Percentiles rank a stretch among this genome's conserved stretches.
Evolutionary conservation across 106 monocot species (phyloP).

Genomic region (Chionographis japonica): DNA sequence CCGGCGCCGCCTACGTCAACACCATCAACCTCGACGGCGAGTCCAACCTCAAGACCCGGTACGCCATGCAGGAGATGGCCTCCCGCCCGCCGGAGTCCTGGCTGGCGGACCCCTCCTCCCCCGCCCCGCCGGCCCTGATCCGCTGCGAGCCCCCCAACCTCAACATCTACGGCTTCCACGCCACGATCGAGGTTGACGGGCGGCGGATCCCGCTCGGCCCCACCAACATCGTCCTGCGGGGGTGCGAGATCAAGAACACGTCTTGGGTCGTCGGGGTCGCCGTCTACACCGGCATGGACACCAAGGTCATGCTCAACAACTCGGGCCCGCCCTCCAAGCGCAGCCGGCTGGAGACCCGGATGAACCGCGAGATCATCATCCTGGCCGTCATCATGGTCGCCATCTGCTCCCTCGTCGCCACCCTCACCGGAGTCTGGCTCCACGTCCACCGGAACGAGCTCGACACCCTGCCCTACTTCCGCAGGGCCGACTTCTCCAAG

Average conservation of each 20-base stretch:
- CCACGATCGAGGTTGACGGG: slow-evolving; percentile 35
- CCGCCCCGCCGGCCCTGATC: slow-evolving; percentile 8
- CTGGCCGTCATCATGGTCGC: slow-evolving; percentile 42
- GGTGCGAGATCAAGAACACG: slow-evolving; percentile 81
- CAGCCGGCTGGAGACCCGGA: slow-evolving; percentile 63
- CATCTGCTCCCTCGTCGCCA: slow-evolving; percentile 37
- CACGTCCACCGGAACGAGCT: slow-evolving; percentile 38
- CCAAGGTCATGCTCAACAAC: slow-evolving; percentile 88
- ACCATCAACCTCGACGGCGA: slow-evolving; percentile 78
- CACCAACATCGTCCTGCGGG: slow-evolving; percentile 47
- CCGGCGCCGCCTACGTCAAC: slow-evolving; percentile 63
- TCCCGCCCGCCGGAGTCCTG: slow-evolving; percentile 12
- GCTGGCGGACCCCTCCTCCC: background rate
- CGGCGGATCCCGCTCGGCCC: slow-evolving; percentile 46
- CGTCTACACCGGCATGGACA: slow-evolving; percentile 71
- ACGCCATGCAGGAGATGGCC: slow-evolving; percentile 56
- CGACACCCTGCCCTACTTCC: slow-evolving; percentile 34
- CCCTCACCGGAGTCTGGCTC: slow-evolving; percentile 55
- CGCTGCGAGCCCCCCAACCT: slow-evolving; percentile 53
- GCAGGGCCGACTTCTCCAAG: slow-evolving; percentile 43
- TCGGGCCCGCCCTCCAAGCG: slow-evolving; percentile 72
- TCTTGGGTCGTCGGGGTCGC: slow-evolving; percentile 62
- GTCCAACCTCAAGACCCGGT: slow-evolving; percentile 68
- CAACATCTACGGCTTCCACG: slow-evolving; percentile 66
- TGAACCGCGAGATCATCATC: slow-evolving; percentile 69